Evolutionary conservation across 257 asterid species (phyloP), one percentile per base, ranked within the genome.

Genomic region (Plantago major): DNA sequence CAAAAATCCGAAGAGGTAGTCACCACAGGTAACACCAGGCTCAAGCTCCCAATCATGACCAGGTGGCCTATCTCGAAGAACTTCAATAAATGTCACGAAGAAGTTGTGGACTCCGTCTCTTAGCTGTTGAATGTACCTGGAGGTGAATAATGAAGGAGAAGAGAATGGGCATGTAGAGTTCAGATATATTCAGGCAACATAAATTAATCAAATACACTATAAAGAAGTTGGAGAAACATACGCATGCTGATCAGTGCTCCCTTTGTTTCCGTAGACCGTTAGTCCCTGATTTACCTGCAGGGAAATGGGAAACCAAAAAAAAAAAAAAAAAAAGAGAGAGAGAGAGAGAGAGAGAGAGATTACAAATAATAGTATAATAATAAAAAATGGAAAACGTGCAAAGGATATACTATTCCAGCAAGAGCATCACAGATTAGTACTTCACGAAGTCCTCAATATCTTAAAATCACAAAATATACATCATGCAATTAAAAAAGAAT

Each of bases 1-100:
- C 52, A 93, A 73, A 84, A 93, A 89, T 60, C 99, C 99, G 57
- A 89, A 93, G 33, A 93, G 85, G 80, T 93, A 89, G 82, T 93
- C 99, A 60, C 99, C 99, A 40, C 90, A 83, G 22, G 97, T 93
- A 48, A 93, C 97, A 38, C 99, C 99, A 0, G 97, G 97, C 81
- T 93, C 99, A 62, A 93, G 99, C 79, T 93, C 99, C 99, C 99
- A 93, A 78, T 93, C 99, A 79, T 85, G 97, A 74, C 99, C 97
- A 30, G 97, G 96, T 18, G 99, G 99, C 76, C 99, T 85, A 70
- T 93, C 99, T 60, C 93, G 92, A 65, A 93, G 85, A 63, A 93
- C 99, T 83, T 89, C 99, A 62, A 93, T 93, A 75, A 93, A 93
- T 3, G 99, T 93, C 51, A 67, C 99, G 46, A 93, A 93, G 71